phyloP scores from a whole-genome alignment of 768 basidiomycete genomes.

The Boletus coccyginus region DNA sequence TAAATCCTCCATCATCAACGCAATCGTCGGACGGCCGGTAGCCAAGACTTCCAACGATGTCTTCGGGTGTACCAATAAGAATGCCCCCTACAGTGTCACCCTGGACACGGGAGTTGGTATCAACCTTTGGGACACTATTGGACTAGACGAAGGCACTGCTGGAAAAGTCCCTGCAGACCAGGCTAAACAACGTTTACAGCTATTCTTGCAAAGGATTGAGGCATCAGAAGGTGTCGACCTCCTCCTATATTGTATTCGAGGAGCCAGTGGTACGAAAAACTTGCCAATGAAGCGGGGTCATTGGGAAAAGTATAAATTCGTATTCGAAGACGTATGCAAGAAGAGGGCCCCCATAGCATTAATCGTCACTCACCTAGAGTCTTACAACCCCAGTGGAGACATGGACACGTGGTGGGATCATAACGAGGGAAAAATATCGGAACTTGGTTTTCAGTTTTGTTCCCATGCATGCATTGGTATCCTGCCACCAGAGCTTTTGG shows the following conservation, averaged over 20 bases:
- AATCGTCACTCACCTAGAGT: conserved; percentile 29
- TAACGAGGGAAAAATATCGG: conserved; percentile 26
- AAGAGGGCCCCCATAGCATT: conserved; percentile 24
- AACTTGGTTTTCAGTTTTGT: conserved; percentile 31
- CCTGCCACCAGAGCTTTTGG: neutral
- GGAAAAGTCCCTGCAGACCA: conserved; percentile 15
- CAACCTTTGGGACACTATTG: conserved; percentile 35
- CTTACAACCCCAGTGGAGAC: conserved; percentile 19
- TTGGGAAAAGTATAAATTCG: conserved; percentile 21
- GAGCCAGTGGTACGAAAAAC: conserved; percentile 8
- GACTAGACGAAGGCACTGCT: conserved; percentile 31
- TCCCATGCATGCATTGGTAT: conserved; percentile 38
- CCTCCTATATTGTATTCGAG: conserved; percentile 30
- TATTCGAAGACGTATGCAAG: conserved; percentile 25
- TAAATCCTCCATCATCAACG: conserved; percentile 42
- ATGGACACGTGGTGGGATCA: conserved; percentile 38
- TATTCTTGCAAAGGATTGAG: conserved; percentile 24
- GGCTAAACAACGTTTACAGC: conserved; percentile 19
- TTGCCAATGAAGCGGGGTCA: conserved; percentile 16
- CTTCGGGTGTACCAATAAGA: conserved; percentile 28
- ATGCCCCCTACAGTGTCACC: conserved; percentile 13
- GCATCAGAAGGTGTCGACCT: conserved; percentile 23
- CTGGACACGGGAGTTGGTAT: conserved; percentile 16
- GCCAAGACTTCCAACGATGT: conserved; percentile 30
- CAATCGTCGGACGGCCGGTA: conserved; percentile 23